A percentile compares a stretch with the other conserved stretches of the same genome.
Evolutionary conservation across 805 yeast species (phyloP).

Genomic region (Lachancea sp.): DNA sequence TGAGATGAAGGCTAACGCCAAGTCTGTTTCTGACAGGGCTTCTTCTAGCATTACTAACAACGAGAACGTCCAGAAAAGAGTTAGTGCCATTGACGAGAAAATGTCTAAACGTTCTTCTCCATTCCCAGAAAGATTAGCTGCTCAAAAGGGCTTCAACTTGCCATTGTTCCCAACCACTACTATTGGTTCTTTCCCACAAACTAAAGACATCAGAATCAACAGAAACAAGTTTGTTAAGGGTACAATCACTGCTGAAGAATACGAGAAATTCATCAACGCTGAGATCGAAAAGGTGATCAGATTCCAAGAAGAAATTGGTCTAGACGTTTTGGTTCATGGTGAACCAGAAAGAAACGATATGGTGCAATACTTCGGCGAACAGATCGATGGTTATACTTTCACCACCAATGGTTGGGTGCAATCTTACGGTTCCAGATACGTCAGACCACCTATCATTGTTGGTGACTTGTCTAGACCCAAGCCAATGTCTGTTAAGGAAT

Average conservation of each 20-base stretch:
- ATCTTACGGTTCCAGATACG: slow-evolving; percentile 99
- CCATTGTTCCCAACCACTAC: slow-evolving; percentile 99
- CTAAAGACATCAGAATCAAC: slow-evolving; percentile 97
- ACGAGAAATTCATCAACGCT: slow-evolving; percentile 92
- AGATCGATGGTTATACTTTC: slow-evolving; percentile 96
- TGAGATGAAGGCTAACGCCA: slow-evolving; percentile 78
- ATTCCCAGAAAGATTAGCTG: slow-evolving; percentile 80
- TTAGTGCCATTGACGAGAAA: slow-evolving; percentile 67
- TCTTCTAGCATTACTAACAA: slow-evolving; percentile 87
- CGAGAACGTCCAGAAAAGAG: slow-evolving; percentile 82
- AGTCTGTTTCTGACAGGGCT: slow-evolving; percentile 76
- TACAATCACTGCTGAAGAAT: slow-evolving; percentile 87
- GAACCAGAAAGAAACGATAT: slow-evolving; percentile 99
- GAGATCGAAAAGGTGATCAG: slow-evolving; percentile 93
- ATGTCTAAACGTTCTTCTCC: slow-evolving; percentile 79
- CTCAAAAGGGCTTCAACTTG: slow-evolving; percentile 81
- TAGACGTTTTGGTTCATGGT: slow-evolving; percentile 98
- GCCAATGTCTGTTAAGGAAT: slow-evolving; percentile 98
- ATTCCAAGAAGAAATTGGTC: slow-evolving; percentile 99
- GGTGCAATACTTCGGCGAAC: slow-evolving; percentile 99
- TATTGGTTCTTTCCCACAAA: slow-evolving; percentile 99
- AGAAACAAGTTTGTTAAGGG: slow-evolving; percentile 99
- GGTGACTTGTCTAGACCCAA: slow-evolving; percentile 99
- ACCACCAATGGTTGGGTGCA: slow-evolving; percentile 99
- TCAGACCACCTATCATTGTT: slow-evolving; percentile 98